phyloP scores from a whole-genome alignment of 768 basidiomycete genomes.

The Chalciporus sphaerocephalus region DNA sequence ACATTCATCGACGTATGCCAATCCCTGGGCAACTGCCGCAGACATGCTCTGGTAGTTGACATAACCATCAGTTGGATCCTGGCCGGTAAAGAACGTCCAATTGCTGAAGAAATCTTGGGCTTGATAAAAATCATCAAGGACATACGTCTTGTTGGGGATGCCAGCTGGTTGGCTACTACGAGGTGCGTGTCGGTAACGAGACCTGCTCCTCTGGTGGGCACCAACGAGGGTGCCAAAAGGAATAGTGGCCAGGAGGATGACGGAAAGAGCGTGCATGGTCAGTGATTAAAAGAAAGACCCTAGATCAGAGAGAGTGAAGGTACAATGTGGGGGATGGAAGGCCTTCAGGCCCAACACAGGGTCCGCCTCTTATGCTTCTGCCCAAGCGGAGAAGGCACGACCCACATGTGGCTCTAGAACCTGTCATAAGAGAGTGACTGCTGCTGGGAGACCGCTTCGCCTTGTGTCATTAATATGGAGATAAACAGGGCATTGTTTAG shows the following conservation, averaged over 20 bases:
- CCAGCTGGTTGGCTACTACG: slow-evolving; percentile 10
- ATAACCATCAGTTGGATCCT: slow-evolving; percentile 67
- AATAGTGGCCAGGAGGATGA: slow-evolving; percentile 30
- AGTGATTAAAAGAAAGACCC: slow-evolving; percentile 8
- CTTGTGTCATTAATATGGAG: slow-evolving; percentile 16
- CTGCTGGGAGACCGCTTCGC: slow-evolving; percentile 10
- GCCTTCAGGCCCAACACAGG: not conserved
- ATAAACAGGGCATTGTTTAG: slow-evolving; percentile 12
- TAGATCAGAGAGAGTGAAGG: slow-evolving; percentile 1
- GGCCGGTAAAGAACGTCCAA: slow-evolving; percentile 60
- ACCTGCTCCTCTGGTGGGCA: slow-evolving; percentile 26
- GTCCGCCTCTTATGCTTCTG: slow-evolving; percentile 3
- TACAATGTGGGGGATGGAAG: not conserved
- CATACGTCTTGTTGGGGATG: slow-evolving; percentile 32
- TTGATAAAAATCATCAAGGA: slow-evolving; percentile 37
- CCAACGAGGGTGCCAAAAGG: slow-evolving; percentile 37
- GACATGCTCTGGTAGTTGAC: slow-evolving; percentile 54
- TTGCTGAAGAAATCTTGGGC: slow-evolving; percentile 62
- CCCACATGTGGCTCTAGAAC: not conserved
- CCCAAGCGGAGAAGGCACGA: slow-evolving; percentile 2
- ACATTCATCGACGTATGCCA: slow-evolving; percentile 55
- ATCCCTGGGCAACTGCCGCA: slow-evolving; percentile 46
- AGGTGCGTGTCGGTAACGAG: slow-evolving; percentile 28
- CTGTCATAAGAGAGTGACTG: slow-evolving; percentile 2
- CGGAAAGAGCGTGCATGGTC: slow-evolving; percentile 33